These are phyloP conservation scores for Mycosarcoma mackinlayi DNA, from an alignment of 1,284 basidiomycete species.

Conservation along the genomic window DNA sequence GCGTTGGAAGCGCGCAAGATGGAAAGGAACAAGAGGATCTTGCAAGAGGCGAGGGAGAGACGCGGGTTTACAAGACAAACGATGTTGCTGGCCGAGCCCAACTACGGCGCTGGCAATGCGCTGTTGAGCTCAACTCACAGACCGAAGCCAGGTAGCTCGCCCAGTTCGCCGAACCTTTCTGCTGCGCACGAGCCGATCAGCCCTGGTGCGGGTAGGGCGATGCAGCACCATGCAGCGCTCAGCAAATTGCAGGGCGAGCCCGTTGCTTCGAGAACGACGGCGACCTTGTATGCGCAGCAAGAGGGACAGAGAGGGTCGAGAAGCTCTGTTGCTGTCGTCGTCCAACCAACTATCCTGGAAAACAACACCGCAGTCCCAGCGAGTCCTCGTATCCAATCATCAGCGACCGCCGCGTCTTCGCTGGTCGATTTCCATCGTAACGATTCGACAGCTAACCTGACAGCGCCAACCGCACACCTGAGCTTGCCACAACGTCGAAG, in stretches of 20 bases:
- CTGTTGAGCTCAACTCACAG: slow-evolving; percentile 13
- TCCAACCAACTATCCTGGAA: slow-evolving; percentile 2
- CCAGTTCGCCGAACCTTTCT: slow-evolving; percentile 26
- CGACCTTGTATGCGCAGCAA: slow-evolving; percentile 16
- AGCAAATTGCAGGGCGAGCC: slow-evolving; percentile 25
- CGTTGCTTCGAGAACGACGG: slow-evolving; percentile 11
- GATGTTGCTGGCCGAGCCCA: slow-evolving; percentile 31
- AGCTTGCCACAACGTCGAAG: slow-evolving; percentile 20
- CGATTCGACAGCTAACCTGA: slow-evolving; percentile 28
- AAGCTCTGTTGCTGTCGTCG: slow-evolving; percentile 8
- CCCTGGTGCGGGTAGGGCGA: neutral
- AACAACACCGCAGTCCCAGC: neutral
- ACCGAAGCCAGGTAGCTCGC: slow-evolving; percentile 18
- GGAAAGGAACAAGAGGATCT: slow-evolving; percentile 35
- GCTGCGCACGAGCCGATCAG: slow-evolving; percentile 5
- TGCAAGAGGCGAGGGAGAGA: slow-evolving; percentile 48
- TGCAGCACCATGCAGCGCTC: slow-evolving; percentile 15
- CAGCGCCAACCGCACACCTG: slow-evolving; percentile 1
- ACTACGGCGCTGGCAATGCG: slow-evolving; percentile 47
- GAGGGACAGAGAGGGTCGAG: slow-evolving; percentile 31
- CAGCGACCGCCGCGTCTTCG: slow-evolving; percentile 8
- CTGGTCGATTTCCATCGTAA: slow-evolving; percentile 22
- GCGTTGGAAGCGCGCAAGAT: slow-evolving; percentile 22
- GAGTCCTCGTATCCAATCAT: slow-evolving; percentile 8
- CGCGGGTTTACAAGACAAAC: slow-evolving; percentile 34